phyloP scores from a whole-genome alignment of 2,329 filamentous ascomycete genomes.

The Tothia fuscella region DNA sequence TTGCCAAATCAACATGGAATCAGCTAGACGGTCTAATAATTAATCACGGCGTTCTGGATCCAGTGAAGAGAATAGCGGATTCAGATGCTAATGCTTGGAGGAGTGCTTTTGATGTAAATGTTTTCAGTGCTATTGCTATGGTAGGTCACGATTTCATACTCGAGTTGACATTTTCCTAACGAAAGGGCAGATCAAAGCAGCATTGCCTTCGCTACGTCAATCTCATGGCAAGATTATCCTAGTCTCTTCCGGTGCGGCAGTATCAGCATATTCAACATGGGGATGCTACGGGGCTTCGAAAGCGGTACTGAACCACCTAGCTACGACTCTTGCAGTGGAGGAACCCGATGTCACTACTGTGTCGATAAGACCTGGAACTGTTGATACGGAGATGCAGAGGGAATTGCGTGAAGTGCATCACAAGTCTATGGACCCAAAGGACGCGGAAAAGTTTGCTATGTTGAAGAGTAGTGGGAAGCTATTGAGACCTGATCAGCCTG shows the following conservation, averaged over 20 bases:
- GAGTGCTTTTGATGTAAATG: constrained; percentile 65
- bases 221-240: constrained; percentile 62
- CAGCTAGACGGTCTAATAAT: constrained; percentile 70
- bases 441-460: constrained; percentile 52
- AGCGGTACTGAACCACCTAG: constrained; percentile 71
- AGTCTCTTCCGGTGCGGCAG: constrained; percentile 67
- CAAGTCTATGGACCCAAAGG: constrained; percentile 44
- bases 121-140: constrained; percentile 71
- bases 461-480: constrained; percentile 60
- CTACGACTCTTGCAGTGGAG: constrained; percentile 59
- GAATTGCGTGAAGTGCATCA: constrained; percentile 63
- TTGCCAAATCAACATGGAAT: constrained; percentile 56
- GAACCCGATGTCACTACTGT: constrained; percentile 65
- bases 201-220: constrained; percentile 55
- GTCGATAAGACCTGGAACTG: constrained; percentile 64
- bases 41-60: constrained; percentile 76
- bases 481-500: constrained; percentile 72
- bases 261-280: constrained; percentile 57
- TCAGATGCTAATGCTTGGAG: constrained; percentile 64
- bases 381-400: constrained; percentile 86
- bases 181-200: constrained; percentile 50
- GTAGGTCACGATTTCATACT: constrained; percentile 39
- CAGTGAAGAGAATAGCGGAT: constrained; percentile 59
- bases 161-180: constrained; percentile 18
- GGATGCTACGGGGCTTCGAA: constrained; percentile 73